Conservation (phyloP, 805 yeast species). For the Monosporozyma solicola region DNA sequence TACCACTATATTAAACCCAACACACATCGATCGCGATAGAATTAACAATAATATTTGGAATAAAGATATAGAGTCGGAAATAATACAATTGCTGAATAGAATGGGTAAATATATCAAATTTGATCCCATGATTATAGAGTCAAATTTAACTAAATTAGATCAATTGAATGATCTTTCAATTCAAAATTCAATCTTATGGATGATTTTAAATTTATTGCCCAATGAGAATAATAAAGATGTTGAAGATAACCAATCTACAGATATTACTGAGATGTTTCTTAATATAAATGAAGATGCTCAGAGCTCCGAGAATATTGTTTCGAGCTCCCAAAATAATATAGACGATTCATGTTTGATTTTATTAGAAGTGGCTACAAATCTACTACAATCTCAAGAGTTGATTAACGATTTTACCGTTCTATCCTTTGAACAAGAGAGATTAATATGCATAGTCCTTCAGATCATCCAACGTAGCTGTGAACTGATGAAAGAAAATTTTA, state of each 20-base stretch:
- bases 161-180: background rate
- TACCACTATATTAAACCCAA: background rate
- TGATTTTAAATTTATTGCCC: background rate
- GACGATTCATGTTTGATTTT: constrained; percentile 23
- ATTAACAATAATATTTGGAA: background rate
- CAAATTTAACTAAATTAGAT: background rate
- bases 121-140: background rate
- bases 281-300: background rate
- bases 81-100: background rate
- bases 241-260: background rate
- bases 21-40: background rate
- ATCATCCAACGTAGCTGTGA: background rate
- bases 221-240: constrained; percentile 1
- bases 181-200: background rate
- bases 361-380: constrained; percentile 35
- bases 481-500: constrained; percentile 25
- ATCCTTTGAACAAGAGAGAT: constrained; percentile 18
- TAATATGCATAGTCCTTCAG: constrained; percentile 11
- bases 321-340: background rate
- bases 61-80: background rate
- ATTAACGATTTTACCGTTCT: constrained; percentile 9
- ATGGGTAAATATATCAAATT: background rate
- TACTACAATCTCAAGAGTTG: constrained; percentile 29
- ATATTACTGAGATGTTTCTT: background rate
- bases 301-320: background rate